Percentiles rank a stretch among this genome's conserved stretches.
Evolutionary conservation across 768 basidiomycete species (phyloP).

Genomic region (Rickenella mellea): DNA sequence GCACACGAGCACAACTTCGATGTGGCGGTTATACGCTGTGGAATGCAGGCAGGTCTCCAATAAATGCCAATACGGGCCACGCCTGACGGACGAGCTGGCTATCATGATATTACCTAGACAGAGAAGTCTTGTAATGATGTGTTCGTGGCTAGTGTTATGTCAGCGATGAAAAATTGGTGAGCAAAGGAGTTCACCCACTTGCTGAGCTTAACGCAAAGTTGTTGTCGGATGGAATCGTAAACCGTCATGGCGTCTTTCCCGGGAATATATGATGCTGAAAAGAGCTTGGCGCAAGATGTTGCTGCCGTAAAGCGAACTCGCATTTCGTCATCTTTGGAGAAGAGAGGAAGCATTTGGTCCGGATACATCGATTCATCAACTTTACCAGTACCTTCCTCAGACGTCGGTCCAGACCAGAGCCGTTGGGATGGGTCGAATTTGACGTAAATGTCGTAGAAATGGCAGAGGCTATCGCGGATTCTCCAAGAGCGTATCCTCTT

Average conservation of each 20-base stretch:
- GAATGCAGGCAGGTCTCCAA: constrained; percentile 54
- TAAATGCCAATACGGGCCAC: constrained; percentile 83
- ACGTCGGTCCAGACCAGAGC: constrained; percentile 30
- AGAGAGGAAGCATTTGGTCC: constrained; percentile 27
- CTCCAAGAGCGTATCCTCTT: constrained; percentile 51
- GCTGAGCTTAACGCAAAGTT: constrained; percentile 34
- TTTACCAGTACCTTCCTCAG: constrained; percentile 15
- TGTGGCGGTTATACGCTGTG: constrained; percentile 26
- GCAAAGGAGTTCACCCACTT: constrained; percentile 31
- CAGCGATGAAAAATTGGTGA: background rate
- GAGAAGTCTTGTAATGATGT: constrained; percentile 63
- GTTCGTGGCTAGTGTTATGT: constrained; percentile 47
- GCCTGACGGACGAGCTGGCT: constrained; percentile 62
- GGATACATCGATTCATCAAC: constrained; percentile 21
- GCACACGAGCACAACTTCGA: constrained; percentile 45
- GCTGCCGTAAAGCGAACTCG: constrained; percentile 78
- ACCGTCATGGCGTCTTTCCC: constrained; percentile 22
- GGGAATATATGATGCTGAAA: constrained; percentile 32
- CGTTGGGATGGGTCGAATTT: constrained; percentile 41
- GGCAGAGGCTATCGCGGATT: constrained; percentile 51
- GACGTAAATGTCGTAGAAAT: constrained; percentile 62
- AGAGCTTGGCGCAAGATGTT: constrained; percentile 45
- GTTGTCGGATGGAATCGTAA: constrained; percentile 39
- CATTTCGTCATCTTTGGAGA: constrained; percentile 66
- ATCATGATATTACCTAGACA: constrained; percentile 73